Evolutionary conservation across 2,329 filamentous ascomycete species (phyloP).

Genomic region (Verticillium zaregamsianum): DNA sequence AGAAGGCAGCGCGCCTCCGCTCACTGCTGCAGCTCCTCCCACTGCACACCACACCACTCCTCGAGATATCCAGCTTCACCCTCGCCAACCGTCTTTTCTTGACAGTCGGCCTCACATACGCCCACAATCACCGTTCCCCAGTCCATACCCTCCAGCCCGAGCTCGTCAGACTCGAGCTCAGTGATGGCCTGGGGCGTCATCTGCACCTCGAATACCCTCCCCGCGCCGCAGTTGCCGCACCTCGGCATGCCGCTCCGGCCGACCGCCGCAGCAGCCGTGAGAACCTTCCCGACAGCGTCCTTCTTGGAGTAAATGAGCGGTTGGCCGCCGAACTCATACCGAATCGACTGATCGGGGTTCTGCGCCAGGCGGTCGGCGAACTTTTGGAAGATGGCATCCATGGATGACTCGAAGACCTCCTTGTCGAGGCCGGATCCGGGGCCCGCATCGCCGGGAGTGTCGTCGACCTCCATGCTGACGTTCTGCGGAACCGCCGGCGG

Average conservation of each 20-base stretch:
- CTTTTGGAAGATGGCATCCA: constrained; percentile 74
- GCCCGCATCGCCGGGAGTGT: constrained; percentile 24
- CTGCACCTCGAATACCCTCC: constrained; percentile 86
- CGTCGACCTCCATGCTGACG: constrained; percentile 43
- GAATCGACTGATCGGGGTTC: constrained; percentile 77
- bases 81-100: constrained; percentile 49
- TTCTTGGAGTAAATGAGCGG: constrained; percentile 77
- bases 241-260: constrained; percentile 55
- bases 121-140: constrained; percentile 92
- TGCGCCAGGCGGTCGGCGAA: constrained; percentile 75
- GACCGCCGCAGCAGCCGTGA: constrained; percentile 33
- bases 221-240: constrained; percentile 71
- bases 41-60: constrained; percentile 98
- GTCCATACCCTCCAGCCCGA: constrained; percentile 83
- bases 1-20: neutral
- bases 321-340: constrained; percentile 70
- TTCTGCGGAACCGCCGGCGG: constrained; percentile 48
- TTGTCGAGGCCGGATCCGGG: constrained; percentile 52
- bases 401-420: constrained; percentile 66
- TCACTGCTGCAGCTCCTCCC: constrained; percentile 68
- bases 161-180: constrained; percentile 69
- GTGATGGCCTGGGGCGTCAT: constrained; percentile 86
- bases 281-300: constrained; percentile 66
- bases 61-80: constrained; percentile 76
- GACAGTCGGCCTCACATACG: constrained; percentile 79